Evolutionary conservation across 805 yeast genomes (phyloP).

Genomic region (Zygosaccharomyces bisporus): DNA sequence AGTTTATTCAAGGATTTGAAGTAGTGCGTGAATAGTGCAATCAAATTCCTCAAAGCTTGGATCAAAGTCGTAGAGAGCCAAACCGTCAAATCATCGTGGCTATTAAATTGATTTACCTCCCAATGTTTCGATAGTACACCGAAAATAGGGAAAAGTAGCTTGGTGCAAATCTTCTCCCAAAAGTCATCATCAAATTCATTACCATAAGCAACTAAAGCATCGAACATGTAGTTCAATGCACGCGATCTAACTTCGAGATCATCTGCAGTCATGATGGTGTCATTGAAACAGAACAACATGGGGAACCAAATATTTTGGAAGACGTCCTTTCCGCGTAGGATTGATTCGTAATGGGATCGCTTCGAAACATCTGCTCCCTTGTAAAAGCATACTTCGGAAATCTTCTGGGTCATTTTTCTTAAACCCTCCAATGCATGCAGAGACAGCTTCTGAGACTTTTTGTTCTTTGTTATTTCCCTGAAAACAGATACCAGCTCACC

Average conservation of each 20-base stretch:
- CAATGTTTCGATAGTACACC: constrained; percentile 71
- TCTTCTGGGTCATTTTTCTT: constrained; percentile 54
- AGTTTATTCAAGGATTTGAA: constrained; percentile 71
- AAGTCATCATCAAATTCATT: constrained; percentile 64
- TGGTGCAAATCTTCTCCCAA: constrained; percentile 79
- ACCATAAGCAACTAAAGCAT: constrained; percentile 75
- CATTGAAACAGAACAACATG: constrained; percentile 76
- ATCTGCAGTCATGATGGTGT: constrained; percentile 86
- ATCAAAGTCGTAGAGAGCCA: constrained; percentile 96
- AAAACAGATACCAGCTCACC: constrained; percentile 67
- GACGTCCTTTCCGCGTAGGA: constrained; percentile 39
- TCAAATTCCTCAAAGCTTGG: constrained; percentile 88
- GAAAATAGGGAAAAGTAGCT: constrained; percentile 86
- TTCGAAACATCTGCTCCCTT: constrained; percentile 22
- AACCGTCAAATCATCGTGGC: constrained; percentile 82
- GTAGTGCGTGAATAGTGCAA: constrained; percentile 76
- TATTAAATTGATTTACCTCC: constrained; percentile 61
- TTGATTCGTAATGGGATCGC: constrained; percentile 21
- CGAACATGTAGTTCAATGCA: constrained; percentile 80
- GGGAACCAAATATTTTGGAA: constrained; percentile 78
- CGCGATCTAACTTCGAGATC: constrained; percentile 92
- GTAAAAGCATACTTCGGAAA: constrained; percentile 45
- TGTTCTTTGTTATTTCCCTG: constrained; percentile 79
- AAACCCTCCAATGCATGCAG: constrained; percentile 76
- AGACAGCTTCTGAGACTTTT: constrained; percentile 72